These are phyloP conservation scores for Colletotrichum neosansevieriae DNA, from an alignment of 2,329 filamentous ascomycete species.

Conservation along the genomic window DNA sequence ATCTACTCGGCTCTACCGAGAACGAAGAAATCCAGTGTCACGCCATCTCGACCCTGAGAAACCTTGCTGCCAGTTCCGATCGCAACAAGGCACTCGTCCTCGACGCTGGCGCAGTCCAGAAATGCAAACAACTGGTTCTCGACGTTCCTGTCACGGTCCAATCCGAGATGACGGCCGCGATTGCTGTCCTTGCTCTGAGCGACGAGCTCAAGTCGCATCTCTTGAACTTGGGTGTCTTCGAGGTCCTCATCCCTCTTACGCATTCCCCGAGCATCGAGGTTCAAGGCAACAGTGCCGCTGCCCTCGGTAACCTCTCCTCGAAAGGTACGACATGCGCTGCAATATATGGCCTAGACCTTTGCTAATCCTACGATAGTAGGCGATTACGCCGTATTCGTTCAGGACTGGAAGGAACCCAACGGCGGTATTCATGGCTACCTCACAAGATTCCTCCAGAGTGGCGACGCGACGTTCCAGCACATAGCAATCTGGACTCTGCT, in stretches of 20 bases:
- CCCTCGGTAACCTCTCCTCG: slow-evolving; percentile 93
- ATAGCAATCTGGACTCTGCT: slow-evolving; percentile 98
- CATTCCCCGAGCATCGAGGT: slow-evolving; percentile 97
- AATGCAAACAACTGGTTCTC: slow-evolving; percentile 96
- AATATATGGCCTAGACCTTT: neutral
- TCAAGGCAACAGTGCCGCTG: slow-evolving; percentile 97
- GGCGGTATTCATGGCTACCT: slow-evolving; percentile 97
- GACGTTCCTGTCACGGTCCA: slow-evolving; percentile 95
- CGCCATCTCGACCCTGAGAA: slow-evolving; percentile 95
- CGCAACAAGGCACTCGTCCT: slow-evolving; percentile 98
- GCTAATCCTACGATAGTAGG: slow-evolving; percentile 71
- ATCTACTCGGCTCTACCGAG: slow-evolving; percentile 92
- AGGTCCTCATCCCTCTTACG: slow-evolving; percentile 94
- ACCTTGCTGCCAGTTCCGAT: slow-evolving; percentile 95
- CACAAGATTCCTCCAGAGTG: slow-evolving; percentile 90
- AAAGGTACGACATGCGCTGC: slow-evolving; percentile 75
- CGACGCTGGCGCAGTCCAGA: slow-evolving; percentile 95
- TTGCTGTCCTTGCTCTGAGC: slow-evolving; percentile 93
- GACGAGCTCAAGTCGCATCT: slow-evolving; percentile 95
- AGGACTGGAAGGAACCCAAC: slow-evolving; percentile 91
- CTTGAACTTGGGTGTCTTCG: slow-evolving; percentile 92
- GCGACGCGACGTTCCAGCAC: slow-evolving; percentile 97
- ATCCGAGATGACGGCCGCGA: slow-evolving; percentile 99
- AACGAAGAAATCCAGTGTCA: slow-evolving; percentile 99
- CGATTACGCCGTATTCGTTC: slow-evolving; percentile 95